These are phyloP conservation scores for Termitomyces eurrhizus DNA, from an alignment of 768 basidiomycete genomes.

Conservation along the genomic window DNA sequence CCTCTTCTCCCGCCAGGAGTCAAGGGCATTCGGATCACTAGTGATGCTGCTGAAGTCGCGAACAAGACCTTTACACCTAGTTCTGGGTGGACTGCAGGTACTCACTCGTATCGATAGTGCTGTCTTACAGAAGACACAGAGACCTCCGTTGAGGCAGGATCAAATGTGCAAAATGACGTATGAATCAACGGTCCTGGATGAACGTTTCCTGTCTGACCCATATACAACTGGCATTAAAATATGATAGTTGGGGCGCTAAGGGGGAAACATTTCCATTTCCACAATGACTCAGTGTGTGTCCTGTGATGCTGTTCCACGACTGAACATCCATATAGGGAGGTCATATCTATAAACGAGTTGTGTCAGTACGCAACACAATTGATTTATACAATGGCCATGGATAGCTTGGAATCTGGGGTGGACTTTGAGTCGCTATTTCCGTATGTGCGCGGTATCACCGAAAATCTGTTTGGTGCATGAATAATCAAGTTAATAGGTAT, in stretches of 20 bases:
- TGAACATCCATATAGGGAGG: constrained; percentile 13
- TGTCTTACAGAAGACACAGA: constrained; percentile 4
- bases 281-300: constrained; percentile 5
- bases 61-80: constrained; percentile 8
- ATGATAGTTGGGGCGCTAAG: constrained; percentile 7
- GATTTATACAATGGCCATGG: constrained; percentile 14
- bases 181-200: constrained; percentile 12
- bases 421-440: constrained; percentile 12
- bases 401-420: constrained; percentile 15
- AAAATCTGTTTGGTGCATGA: background rate
- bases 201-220: background rate
- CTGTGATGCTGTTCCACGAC: constrained; percentile 4
- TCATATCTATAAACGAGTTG: constrained; percentile 15
- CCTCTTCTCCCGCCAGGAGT: background rate
- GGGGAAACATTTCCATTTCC: background rate
- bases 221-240: constrained; percentile 11
- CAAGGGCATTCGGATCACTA: constrained; percentile 7
- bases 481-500: background rate
- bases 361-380: constrained; percentile 13
- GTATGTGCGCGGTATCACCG: background rate
- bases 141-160: constrained; percentile 9
- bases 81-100: constrained; percentile 14
- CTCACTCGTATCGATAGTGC: too few species aligned
- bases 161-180: constrained; percentile 11
- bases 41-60: constrained; percentile 2